A percentile compares a stretch with the other conserved stretches of the same genome.
phyloP scores from a whole-genome alignment of 257 asterid species.

The Ligustrum vulgare region DNA sequence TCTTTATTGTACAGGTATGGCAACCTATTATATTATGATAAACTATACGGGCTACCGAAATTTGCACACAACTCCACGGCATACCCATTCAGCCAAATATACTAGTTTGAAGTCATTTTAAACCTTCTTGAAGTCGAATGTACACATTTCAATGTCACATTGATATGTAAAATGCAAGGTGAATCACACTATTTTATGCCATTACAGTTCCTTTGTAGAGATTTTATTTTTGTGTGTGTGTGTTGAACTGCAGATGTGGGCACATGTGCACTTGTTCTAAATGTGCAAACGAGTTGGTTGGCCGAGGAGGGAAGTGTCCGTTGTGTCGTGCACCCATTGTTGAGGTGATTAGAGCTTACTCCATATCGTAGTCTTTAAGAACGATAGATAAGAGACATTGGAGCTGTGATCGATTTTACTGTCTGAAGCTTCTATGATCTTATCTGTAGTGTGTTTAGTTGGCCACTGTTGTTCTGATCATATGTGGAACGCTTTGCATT shows the following conservation, averaged over 20 bases:
- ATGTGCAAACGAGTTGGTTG: conserved; percentile 84
- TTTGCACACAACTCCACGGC: background rate
- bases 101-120: background rate
- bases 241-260: conserved; percentile 67
- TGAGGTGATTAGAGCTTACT: conserved; percentile 94
- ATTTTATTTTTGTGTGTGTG: background rate
- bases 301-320: conserved; percentile 90
- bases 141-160: background rate
- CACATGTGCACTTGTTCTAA: conserved; percentile 96
- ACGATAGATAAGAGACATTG: conserved; percentile 33
- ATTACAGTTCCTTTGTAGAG: no score
- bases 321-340: conserved; percentile 91
- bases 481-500: conserved; percentile 36
- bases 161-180: background rate
- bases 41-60: background rate
- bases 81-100: background rate
- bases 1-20: conserved; percentile 85
- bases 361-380: conserved; percentile 44
- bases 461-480: conserved; percentile 33
- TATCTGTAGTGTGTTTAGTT: conserved; percentile 34
- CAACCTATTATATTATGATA: background rate
- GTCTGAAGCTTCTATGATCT: conserved; percentile 34
- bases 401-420: conserved; percentile 30
- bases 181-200: no score
- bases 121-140: background rate